These are phyloP conservation scores for Daldinia loculata DNA, from an alignment of 495 filamentous ascomycete genomes.

Conservation along the genomic window DNA sequence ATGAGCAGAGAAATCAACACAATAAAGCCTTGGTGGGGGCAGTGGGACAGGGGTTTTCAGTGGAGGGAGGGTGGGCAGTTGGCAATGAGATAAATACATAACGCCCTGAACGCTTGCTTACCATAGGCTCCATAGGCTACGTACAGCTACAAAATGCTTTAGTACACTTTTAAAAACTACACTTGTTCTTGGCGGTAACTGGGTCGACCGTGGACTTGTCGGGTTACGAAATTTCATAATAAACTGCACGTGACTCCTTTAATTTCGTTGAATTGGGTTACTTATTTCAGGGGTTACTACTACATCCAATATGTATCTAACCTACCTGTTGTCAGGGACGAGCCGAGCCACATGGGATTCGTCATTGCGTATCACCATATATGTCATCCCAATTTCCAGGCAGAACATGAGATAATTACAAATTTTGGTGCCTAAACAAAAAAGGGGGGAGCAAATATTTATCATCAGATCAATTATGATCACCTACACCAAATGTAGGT, in stretches of 20 bases:
- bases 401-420: slow-evolving; percentile 17
- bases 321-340: slow-evolving; percentile 1
- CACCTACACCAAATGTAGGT: slow-evolving; percentile 24
- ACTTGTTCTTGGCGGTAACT: slow-evolving; percentile 36
- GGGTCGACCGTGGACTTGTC: slow-evolving; percentile 21
- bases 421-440: slow-evolving; percentile 28
- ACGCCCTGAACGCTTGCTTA: background rate
- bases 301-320: background rate
- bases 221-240: slow-evolving; percentile 20
- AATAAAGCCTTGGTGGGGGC: slow-evolving; percentile 43
- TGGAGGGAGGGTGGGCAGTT: no score
- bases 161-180: background rate
- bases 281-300: background rate
- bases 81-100: slow-evolving; percentile 23
- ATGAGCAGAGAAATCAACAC: slow-evolving; percentile 36
- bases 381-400: slow-evolving; percentile 27
- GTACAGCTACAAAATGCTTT: background rate
- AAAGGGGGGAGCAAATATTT: background rate
- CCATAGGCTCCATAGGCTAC: background rate
- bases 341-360: slow-evolving; percentile 39
- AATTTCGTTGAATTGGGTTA: background rate
- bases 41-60: no score
- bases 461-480: slow-evolving; percentile 37
- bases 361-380: slow-evolving; percentile 34
- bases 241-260: slow-evolving; percentile 27